Percentiles rank a stretch among this genome's conserved stretches.
Conservation (phyloP, 371 early-diverging fungal species). For the Cladochytrium tenue region DNA sequence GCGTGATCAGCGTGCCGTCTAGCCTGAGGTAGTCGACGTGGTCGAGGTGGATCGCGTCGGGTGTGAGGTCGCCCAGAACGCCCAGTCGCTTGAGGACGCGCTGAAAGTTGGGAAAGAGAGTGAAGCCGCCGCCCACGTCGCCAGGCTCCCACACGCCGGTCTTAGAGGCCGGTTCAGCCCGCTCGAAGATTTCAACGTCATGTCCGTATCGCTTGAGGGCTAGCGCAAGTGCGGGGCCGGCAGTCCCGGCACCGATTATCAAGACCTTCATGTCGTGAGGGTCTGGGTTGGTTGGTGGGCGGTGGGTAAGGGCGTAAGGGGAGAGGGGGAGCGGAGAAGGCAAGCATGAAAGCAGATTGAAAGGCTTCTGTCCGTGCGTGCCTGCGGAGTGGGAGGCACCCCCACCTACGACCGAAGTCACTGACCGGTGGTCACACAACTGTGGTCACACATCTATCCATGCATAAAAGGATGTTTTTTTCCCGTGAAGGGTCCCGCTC, state of each 20-base stretch:
- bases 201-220: slow-evolving; percentile 12
- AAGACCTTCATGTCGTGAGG: neutral
- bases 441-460: too few species aligned
- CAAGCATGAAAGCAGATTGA: too few species aligned
- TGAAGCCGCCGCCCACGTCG: slow-evolving; percentile 6
- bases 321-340: too few species aligned
- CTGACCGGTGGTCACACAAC: too few species aligned
- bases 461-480: too few species aligned
- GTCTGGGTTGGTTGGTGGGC: neutral
- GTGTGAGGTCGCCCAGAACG: slow-evolving; percentile 7
- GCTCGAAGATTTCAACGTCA: slow-evolving; percentile 4
- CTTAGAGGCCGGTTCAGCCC: neutral
- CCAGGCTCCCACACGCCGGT: neutral
- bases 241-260: slow-evolving; percentile 16
- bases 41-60: neutral
- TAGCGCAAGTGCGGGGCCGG: slow-evolving; percentile 13
- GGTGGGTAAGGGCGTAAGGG: neutral
- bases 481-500: too few species aligned
- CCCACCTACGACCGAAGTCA: too few species aligned
- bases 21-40: neutral
- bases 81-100: slow-evolving; percentile 5
- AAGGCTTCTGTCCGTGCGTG: too few species aligned
- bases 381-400: too few species aligned
- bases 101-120: neutral
- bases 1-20: neutral